Evolutionary conservation across 371 early-diverging fungal genomes (phyloP), one percentile per base, ranked within the genome.

Genomic region (Synchytrium microbalum): DNA sequence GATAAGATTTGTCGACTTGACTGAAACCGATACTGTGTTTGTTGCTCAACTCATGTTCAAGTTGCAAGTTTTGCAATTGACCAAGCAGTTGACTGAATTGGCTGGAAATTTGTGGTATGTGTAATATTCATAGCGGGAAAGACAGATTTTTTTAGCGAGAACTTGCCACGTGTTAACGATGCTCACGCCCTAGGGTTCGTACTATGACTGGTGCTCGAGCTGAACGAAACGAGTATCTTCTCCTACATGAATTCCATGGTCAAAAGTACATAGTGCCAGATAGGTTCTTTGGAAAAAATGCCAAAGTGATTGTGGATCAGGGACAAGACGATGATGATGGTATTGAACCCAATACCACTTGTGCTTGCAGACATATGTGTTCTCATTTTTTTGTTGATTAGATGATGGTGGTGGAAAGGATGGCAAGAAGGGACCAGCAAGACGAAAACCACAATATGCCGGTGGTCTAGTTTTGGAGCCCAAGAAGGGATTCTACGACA

Each of bases 391-490:
- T 51, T 14, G n/a, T 24, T 5, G 60, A 28, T 72, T 74, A 28
- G 84, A 81, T 33, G 78, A 73, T 27, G 83, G 82, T 51, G 83
- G 77, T 60, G 74, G 60, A 57, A 52, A 38, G 38, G 5, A 62
- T 62, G 23, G 30, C 16, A 55, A 51, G 55, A 19, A 27, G 10
- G 51, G 63, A 8, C 29, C 56, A 24, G 56, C 26, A 0, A 81
- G 88, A 19, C 81, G 91, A 63, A 95, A 96, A 66, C 91, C 96
- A 8, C 92, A 93, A 10, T 99, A 99, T 68, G 74, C 88, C 16
- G 99, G 99, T 62, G 99, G 99, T 67, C 82, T 99, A 24, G 99
- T 99, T 3, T 76, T 99, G 66, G 98, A 99, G 58, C 99, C 99
- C 33, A 92, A 93, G 70, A 89, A 85, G 64, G 99, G 99, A 0